Conservation (phyloP, 176 grass and related monocot genomes). For the Oryza nivara region DNA sequence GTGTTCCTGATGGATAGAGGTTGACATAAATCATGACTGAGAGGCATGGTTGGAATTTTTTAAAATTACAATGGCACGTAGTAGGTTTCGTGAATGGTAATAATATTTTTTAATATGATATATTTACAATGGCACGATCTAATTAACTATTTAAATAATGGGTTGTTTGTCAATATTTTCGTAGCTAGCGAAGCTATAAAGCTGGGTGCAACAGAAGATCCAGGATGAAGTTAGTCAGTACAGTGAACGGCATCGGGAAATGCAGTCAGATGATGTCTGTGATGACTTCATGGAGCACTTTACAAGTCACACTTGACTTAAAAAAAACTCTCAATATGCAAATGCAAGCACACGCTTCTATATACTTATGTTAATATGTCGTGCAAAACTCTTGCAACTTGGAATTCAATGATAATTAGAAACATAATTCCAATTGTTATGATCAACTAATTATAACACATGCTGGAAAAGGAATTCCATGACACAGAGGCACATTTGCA, state of each 20-base stretch:
- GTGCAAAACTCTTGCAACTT: background rate
- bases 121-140: too few species aligned
- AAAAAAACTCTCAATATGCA: background rate
- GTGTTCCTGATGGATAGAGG: too few species aligned
- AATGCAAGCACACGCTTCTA: background rate
- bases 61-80: too few species aligned
- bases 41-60: too few species aligned
- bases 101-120: too few species aligned
- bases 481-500: too few species aligned
- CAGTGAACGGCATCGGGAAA: background rate
- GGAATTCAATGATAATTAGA: background rate
- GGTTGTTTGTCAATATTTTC: background rate
- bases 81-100: too few species aligned
- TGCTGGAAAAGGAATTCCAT: too few species aligned
- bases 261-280: background rate
- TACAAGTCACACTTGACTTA: background rate
- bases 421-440: background rate
- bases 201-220: background rate
- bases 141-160: too few species aligned
- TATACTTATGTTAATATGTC: background rate
- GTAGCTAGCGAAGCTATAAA: background rate
- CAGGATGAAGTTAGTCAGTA: background rate
- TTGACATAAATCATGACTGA: too few species aligned
- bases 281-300: slow-evolving; percentile 26
- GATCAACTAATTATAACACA: too few species aligned